phyloP scores from a whole-genome alignment of 176 grass and related monocot species.

The Urochloa ruziziensis region DNA sequence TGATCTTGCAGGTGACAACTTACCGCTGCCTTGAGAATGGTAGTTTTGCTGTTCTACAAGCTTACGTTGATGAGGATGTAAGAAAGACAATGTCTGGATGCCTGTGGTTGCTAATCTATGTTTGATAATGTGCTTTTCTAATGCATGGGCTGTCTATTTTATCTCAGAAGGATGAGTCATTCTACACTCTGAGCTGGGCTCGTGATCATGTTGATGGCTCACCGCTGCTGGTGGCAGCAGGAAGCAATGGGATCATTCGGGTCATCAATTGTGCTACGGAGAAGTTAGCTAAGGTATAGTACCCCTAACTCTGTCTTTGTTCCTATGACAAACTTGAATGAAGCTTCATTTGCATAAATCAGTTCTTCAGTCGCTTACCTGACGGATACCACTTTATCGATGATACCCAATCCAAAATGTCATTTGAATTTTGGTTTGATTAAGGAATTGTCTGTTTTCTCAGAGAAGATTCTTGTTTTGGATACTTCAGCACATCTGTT shows the following conservation, averaged over 20 bases:
- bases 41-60: slow-evolving; percentile 65
- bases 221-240: slow-evolving; percentile 80
- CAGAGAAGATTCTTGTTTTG: slow-evolving; percentile 9
- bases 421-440: neutral
- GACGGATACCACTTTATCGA: neutral
- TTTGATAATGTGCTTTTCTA: slow-evolving; percentile 18
- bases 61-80: slow-evolving; percentile 84
- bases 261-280: slow-evolving; percentile 87
- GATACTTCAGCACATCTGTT: neutral
- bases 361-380: neutral
- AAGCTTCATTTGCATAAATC: slow-evolving; percentile 2
- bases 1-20: slow-evolving; percentile 65
- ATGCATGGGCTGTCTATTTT: neutral
- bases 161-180: slow-evolving; percentile 82
- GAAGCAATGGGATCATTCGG: slow-evolving; percentile 76
- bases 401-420: neutral
- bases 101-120: neutral
- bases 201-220: slow-evolving; percentile 69
- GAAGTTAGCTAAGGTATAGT: slow-evolving; percentile 76
- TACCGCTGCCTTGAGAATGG: slow-evolving; percentile 79
- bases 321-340: neutral
- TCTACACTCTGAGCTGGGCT: slow-evolving; percentile 94
- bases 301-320: neutral
- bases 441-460: neutral
- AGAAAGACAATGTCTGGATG: slow-evolving; percentile 13